Base-by-base conservation (phyloP, 2,329 filamentous ascomycete genomes). In the Trichoderma gracile region DNA sequence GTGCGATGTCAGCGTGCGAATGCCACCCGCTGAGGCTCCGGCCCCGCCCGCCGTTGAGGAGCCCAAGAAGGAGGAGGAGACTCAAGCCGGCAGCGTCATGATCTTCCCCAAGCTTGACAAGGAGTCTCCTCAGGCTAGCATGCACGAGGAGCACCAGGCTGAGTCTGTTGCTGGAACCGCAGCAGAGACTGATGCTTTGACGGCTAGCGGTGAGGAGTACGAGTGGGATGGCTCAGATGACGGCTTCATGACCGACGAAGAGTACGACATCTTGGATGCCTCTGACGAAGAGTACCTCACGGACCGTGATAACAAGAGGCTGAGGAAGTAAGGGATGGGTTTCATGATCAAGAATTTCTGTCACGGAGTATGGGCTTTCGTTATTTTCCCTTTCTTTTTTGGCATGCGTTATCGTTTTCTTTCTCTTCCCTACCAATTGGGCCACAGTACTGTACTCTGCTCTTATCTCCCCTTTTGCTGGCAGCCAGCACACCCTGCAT, bases 31-130 rank as follows among this genome's bases (percentile, higher is more conserved):
- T 5, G 68, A 73, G 60, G 63, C 66, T 55, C 71, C 73, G 67
- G 68, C 75, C 40, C 71, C 74, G 66, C 12, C 66, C 45, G 61
- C 55, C 15, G 54, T 63, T 33, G 66, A 66, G 15, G 69, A 72
- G 58, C 67, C 72, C 12, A 75, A 79, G 67, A 73, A 76, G 55
- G 68, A 75, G 54, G 72, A 72, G 7, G 73, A 78, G 25, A 69
- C 70, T 61, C 68, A 70, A 40, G 68, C 73, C 30, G 69, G 67
- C 61, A 91, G 89, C 78, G 87, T 88, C 71, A 97, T 98, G 93
- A 93, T 98, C 74, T 98, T 98, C 85, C 95, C 95, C 66, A 96
- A 91, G 77, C 85, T 98, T 45, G 93, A 97, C 71, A 97, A 96
- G 80, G 95, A 98, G 78, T 96, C 93, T 10, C 92, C 93, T 2